phyloP scores from a whole-genome alignment of 352 stramenopile species.

The Hyaloperonospora brassicae region DNA sequence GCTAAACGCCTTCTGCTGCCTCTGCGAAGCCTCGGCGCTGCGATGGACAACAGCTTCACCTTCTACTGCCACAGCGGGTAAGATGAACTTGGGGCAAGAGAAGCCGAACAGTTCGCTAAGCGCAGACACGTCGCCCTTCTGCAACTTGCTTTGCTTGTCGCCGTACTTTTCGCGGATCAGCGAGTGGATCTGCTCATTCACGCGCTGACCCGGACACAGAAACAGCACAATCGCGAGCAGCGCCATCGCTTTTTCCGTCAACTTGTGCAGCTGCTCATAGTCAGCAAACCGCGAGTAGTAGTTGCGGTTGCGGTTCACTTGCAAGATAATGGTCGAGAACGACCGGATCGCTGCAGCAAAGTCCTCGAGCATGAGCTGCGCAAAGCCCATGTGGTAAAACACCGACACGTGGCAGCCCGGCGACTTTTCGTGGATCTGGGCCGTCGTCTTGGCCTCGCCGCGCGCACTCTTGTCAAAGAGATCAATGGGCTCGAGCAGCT shows the following conservation, averaged over 20 bases:
- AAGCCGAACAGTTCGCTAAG: conserved; percentile 89
- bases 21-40: conserved; percentile 53
- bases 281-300: conserved; percentile 88
- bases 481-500: conserved; percentile 88
- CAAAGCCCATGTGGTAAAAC: conserved; percentile 96
- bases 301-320: conserved; percentile 84
- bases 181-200: conserved; percentile 81
- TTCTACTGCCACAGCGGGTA: conserved; percentile 60
- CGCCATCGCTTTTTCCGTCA: conserved; percentile 92
- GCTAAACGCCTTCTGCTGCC: conserved; percentile 83
- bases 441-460: conserved; percentile 41
- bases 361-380: conserved; percentile 95
- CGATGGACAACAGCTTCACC: conserved; percentile 49
- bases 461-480: conserved; percentile 77
- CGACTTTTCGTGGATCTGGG: conserved; percentile 87
- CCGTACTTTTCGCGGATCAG: conserved; percentile 92
- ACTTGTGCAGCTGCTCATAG: conserved; percentile 93
- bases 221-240: conserved; percentile 87
- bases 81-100: conserved; percentile 93
- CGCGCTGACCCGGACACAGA: conserved; percentile 79
- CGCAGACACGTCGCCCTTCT: conserved; percentile 70
- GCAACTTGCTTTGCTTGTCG: conserved; percentile 83
- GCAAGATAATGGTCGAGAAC: conserved; percentile 85
- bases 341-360: conserved; percentile 90
- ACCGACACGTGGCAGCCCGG: conserved; percentile 91